Percentiles rank a stretch among this genome's conserved stretches.
phyloP scores from a whole-genome alignment of 2,329 filamentous ascomycete species.

The Colletotrichum scovillei region DNA sequence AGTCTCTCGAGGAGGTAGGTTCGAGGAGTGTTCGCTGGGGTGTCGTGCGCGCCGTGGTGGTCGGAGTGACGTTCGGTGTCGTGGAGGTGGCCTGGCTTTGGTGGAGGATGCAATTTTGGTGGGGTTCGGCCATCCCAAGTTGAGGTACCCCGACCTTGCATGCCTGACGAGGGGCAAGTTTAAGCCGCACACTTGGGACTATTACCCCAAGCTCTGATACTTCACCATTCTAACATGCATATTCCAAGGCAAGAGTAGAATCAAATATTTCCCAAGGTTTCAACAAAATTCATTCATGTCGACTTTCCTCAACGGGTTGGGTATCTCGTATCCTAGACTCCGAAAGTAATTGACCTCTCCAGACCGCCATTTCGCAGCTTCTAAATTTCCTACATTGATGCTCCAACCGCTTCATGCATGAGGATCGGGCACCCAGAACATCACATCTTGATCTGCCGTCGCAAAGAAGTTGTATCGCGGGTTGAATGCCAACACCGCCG shows the following conservation, averaged over 20 bases:
- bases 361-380: background rate
- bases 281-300: background rate
- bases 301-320: background rate
- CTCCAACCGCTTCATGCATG: conserved; percentile 53
- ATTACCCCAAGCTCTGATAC: background rate
- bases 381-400: background rate
- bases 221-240: background rate
- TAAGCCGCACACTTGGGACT: background rate
- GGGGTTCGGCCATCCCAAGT: conserved; percentile 16
- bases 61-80: conserved; percentile 17
- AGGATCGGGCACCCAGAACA: conserved; percentile 82
- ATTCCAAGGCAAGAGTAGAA: background rate
- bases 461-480: conserved; percentile 93
- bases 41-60: background rate
- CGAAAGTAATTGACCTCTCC: conserved; percentile 9
- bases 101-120: conserved; percentile 24
- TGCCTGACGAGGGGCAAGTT: conserved; percentile 1
- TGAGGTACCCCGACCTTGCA: background rate
- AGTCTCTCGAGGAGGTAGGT: background rate
- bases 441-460: conserved; percentile 85
- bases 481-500: conserved; percentile 86
- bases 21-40: background rate
- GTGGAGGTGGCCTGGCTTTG: conserved; percentile 3
- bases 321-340: conserved; percentile 33
- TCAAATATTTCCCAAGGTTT: background rate